Percentiles rank a stretch among this genome's conserved stretches.
phyloP scores from a whole-genome alignment of 2,329 filamentous ascomycete species.

The Stachybotrys chartarum region DNA sequence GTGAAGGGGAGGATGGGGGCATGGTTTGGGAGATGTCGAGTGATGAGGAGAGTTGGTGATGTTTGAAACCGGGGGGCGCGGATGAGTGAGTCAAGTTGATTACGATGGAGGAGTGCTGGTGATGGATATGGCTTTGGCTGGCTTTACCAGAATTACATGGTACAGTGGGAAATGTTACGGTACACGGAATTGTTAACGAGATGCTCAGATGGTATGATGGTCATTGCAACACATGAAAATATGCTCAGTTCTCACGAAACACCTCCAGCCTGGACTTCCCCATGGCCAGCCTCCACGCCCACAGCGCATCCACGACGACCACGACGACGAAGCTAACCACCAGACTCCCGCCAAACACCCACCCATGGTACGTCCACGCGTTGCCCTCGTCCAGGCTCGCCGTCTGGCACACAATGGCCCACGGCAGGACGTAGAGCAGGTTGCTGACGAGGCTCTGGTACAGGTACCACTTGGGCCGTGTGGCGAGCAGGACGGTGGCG shows the following conservation, averaged over 20 bases:
- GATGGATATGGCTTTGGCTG: not conserved
- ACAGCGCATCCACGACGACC: constrained; percentile 39
- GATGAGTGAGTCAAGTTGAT: no score
- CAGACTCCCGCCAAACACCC: constrained; percentile 62
- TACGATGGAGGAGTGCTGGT: no score
- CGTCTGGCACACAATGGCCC: constrained; percentile 56
- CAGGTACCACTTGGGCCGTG: constrained; percentile 59
- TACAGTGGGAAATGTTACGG: not conserved
- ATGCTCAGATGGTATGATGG: not conserved
- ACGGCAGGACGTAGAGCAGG: constrained; percentile 61
- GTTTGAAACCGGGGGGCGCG: no score
- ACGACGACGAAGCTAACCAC: constrained; percentile 59
- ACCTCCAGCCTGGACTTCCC: not conserved
- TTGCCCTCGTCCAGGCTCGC: constrained; percentile 38
- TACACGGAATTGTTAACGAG: not conserved
- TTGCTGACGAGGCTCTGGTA: constrained; percentile 62
- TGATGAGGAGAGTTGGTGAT: not conserved
- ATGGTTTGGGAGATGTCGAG: not conserved
- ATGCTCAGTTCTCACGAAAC: not conserved
- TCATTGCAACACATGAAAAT: not conserved
- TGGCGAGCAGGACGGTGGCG: constrained; percentile 57
- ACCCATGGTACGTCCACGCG: constrained; percentile 60
- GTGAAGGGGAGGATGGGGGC: not conserved
- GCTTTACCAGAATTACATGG: not conserved
- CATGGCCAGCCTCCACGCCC: constrained; percentile 26